phyloP scores from a whole-genome alignment of 1,284 basidiomycete species.

The Ceratobasidium sp. region DNA sequence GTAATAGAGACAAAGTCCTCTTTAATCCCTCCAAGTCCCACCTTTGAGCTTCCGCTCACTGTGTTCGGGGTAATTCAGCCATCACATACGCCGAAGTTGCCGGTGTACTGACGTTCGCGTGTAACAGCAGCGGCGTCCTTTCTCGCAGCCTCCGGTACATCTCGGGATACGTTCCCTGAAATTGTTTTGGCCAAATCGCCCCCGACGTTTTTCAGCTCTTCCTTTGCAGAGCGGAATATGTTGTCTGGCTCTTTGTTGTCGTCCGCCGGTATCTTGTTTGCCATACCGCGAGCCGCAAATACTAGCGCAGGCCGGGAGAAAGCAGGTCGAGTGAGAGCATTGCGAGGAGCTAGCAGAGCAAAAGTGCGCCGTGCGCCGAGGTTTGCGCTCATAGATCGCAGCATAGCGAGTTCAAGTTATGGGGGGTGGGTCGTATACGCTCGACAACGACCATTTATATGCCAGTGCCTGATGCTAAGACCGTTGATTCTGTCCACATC shows the following conservation, averaged over 20 bases:
- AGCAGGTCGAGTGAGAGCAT: constrained; percentile 6
- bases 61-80: neutral
- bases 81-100: neutral
- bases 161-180: constrained; percentile 24
- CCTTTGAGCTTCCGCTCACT: constrained; percentile 31
- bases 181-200: constrained; percentile 33
- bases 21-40: constrained; percentile 26
- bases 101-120: constrained; percentile 23
- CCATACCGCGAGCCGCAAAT: constrained; percentile 17
- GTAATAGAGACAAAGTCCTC: constrained; percentile 66
- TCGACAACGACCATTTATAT: constrained; percentile 10
- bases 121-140: constrained; percentile 16
- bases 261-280: constrained; percentile 10
- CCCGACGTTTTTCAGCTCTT: constrained; percentile 31
- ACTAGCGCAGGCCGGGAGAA: constrained; percentile 8
- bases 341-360: constrained; percentile 17
- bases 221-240: constrained; percentile 9
- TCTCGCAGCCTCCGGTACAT: neutral
- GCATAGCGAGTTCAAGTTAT: constrained; percentile 1
- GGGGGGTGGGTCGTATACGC: neutral
- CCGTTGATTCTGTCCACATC: neutral
- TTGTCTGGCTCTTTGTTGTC: neutral
- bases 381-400: constrained; percentile 35
- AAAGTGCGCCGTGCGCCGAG: constrained; percentile 24
- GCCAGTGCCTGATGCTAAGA: neutral